These are phyloP conservation scores for Ilyonectria mors-panacis DNA, from an alignment of 2,329 filamentous ascomycete genomes.

Conservation along the genomic window DNA sequence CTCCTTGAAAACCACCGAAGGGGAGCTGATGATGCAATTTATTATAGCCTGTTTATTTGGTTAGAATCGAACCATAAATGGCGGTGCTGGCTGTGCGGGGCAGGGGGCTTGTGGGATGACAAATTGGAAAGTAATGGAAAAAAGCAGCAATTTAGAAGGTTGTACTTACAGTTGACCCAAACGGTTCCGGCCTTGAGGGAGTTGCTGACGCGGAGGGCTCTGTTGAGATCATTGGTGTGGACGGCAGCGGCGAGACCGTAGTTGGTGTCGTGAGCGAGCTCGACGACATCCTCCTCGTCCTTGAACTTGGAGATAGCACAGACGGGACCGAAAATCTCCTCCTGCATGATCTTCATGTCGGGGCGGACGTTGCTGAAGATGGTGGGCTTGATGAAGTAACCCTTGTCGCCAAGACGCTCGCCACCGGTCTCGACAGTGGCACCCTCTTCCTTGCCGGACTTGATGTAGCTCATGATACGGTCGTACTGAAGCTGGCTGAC, in stretches of 20 bases:
- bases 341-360: conserved; percentile 92
- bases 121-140: too few species aligned
- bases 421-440: conserved; percentile 72
- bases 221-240: conserved; percentile 87
- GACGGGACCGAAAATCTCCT: conserved; percentile 94
- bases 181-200: conserved; percentile 78
- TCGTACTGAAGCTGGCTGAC: conserved; percentile 89
- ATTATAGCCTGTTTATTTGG: conserved; percentile 70
- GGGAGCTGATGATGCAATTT: conserved; percentile 75
- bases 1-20: conserved; percentile 85
- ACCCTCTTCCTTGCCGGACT: conserved; percentile 74
- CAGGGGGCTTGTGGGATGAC: too few species aligned
- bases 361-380: conserved; percentile 87
- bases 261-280: conserved; percentile 79
- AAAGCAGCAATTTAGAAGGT: too few species aligned
- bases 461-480: conserved; percentile 87
- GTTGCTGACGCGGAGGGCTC: conserved; percentile 84
- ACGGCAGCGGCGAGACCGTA: conserved; percentile 89
- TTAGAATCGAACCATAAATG: conserved; percentile 33
- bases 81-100: neutral
- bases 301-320: conserved; percentile 90
- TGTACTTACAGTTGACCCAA: conserved; percentile 65
- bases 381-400: conserved; percentile 93
- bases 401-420: conserved; percentile 76
- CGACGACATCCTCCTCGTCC: conserved; percentile 83